These are phyloP conservation scores for Candida tallmaniae DNA, from an alignment of 805 yeast genomes.

Conservation along the genomic window DNA sequence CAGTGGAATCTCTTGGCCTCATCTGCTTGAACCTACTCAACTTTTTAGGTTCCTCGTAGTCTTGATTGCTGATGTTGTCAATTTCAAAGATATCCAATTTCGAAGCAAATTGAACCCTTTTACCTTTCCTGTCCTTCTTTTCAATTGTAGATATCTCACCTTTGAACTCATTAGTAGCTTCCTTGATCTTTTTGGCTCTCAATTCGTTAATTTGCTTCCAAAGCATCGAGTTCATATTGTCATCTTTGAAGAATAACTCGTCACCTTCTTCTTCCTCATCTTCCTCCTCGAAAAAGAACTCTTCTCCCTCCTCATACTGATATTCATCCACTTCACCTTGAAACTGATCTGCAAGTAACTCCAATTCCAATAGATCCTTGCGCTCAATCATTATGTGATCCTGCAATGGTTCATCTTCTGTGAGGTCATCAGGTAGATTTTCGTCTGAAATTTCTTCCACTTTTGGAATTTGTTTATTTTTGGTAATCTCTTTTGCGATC, in stretches of 20 bases:
- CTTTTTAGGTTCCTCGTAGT: constrained; percentile 23
- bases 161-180: constrained; percentile 1
- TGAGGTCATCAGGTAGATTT: not conserved
- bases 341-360: constrained; percentile 48
- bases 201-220: constrained; percentile 38
- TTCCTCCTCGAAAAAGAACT: constrained; percentile 26
- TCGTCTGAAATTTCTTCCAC: not conserved
- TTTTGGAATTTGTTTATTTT: constrained; percentile 1
- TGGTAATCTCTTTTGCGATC: constrained; percentile 9
- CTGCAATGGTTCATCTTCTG: constrained; percentile 3
- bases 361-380: constrained; percentile 49
- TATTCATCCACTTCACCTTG: constrained; percentile 26
- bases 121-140: constrained; percentile 19
- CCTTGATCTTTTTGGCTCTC: constrained; percentile 12
- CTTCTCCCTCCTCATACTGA: constrained; percentile 26
- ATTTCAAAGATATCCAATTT: constrained; percentile 55
- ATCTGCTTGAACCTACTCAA: constrained; percentile 17
- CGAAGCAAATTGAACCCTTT: constrained; percentile 52
- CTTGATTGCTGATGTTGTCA: constrained; percentile 49
- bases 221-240: constrained; percentile 19
- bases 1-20: constrained; percentile 1
- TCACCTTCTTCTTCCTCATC: constrained; percentile 32
- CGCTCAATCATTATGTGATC: constrained; percentile 21
- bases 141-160: not conserved
- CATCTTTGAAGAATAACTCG: constrained; percentile 12